Evolutionary conservation across 2,329 filamentous ascomycete genomes (phyloP).

Genomic region (Alternaria gaisen): DNA sequence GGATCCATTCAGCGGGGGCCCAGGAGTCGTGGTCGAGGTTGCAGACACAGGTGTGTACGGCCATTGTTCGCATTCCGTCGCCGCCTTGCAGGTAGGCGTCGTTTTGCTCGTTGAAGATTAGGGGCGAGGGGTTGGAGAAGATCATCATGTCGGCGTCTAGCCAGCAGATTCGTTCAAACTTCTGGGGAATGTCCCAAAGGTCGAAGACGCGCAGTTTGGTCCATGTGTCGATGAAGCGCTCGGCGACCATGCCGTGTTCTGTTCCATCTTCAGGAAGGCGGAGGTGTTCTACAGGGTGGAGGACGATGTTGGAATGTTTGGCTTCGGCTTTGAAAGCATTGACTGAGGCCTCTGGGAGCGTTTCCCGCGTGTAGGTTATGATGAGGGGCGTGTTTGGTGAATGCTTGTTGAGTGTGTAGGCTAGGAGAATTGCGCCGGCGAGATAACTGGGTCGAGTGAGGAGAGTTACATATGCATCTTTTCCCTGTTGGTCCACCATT

Average conservation of each 20-base stretch:
- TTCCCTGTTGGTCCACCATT: constrained; percentile 18
- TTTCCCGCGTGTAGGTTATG: constrained; percentile 58
- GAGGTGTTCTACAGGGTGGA: constrained; percentile 54
- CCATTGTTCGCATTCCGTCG: constrained; percentile 52
- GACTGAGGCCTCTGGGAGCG: constrained; percentile 53
- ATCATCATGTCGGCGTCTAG: constrained; percentile 64
- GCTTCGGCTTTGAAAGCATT: constrained; percentile 55
- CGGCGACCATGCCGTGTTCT: constrained; percentile 55
- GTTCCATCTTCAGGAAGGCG: constrained; percentile 46
- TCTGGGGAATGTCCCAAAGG: constrained; percentile 35
- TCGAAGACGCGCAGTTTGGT: constrained; percentile 65
- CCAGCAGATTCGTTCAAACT: constrained; percentile 56
- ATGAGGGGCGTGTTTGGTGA: constrained; percentile 59
- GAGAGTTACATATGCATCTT: constrained; percentile 59
- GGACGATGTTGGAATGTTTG: constrained; percentile 51
- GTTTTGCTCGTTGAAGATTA: constrained; percentile 55
- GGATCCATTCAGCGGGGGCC: constrained; percentile 60
- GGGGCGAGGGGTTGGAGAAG: constrained; percentile 50
- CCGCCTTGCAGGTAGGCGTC: constrained; percentile 37
- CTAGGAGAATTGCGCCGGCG: constrained; percentile 61
- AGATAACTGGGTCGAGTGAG: constrained; percentile 63
- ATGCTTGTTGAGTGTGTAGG: constrained; percentile 59
- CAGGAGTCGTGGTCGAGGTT: constrained; percentile 61
- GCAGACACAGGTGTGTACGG: constrained; percentile 63
- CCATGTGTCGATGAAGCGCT: constrained; percentile 64